Evolutionary conservation across 2,329 filamentous ascomycete genomes (phyloP).

Genomic region (Fusarium mexicanum): DNA sequence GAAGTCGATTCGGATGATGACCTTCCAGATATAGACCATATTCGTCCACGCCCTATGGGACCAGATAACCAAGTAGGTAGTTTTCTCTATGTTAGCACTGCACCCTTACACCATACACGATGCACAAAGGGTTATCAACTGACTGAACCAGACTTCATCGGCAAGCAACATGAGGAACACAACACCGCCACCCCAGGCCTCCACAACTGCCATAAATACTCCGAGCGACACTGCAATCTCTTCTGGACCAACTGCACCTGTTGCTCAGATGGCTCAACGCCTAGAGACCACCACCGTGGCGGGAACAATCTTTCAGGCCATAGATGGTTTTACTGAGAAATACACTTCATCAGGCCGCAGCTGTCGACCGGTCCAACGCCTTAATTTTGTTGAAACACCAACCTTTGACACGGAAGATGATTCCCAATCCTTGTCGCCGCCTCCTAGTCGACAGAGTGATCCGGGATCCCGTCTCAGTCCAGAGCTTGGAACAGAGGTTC

Average conservation of each 20-base stretch:
- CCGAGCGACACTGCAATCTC: rapidly evolving
- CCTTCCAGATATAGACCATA: neutral
- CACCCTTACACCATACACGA: rapidly evolving
- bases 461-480: neutral
- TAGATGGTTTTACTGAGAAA: neutral
- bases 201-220: neutral
- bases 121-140: neutral
- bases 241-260: neutral
- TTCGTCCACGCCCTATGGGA: rapidly evolving
- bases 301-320: neutral
- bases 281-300: rapidly evolving
- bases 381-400: neutral
- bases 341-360: neutral
- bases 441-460: neutral
- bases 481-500: neutral
- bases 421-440: neutral
- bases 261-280: neutral
- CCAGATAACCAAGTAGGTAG: neutral
- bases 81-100: neutral
- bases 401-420: neutral
- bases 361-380: neutral
- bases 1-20: neutral
- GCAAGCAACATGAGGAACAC: rapidly evolving
- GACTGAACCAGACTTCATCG: neutral
- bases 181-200: neutral